Evolutionary conservation across 1,284 basidiomycete genomes (phyloP), one percentile per base, ranked within the genome.

Genomic region (Ganoderma lingzhi): DNA sequence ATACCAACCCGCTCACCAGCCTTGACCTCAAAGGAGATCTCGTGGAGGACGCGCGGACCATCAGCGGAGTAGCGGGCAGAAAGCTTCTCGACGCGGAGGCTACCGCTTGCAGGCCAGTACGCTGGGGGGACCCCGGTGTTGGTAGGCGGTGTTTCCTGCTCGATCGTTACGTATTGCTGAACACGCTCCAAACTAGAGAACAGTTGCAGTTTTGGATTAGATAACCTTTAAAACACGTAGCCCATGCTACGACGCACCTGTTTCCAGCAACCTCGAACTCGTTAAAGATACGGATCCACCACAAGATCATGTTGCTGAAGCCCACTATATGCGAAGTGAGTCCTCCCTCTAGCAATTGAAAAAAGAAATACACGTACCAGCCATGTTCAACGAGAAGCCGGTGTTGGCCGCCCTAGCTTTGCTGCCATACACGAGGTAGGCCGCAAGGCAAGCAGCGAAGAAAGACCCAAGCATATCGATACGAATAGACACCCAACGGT

Each of bases 21-120:
- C 64, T 82, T 82, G 70, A 88, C 84, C 45, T 80, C 79, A 68
- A 89, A 83, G 5, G 82, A 82, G 62, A 88, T 76, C 51, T 86
- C 80, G 64, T 87, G 82, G 19, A 89, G 79, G 0, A 88, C 87
- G 72, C 64, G 83, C 72, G 70, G 86, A 45, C 81, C 82, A 67
- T 80, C 79, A 68, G 67, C 69, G 1, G 88, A 87, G 73, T 90
- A 92, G 23, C 84, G 82, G 28, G 89, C 88, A n/a, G 83, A 86
- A 42, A 90, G 78, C 51, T 85, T 85, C 72, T 93, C 88, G 0
- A 93, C 89, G 6, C 81, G 80, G 41, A 95, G 80, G 35, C 87
- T 83, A 6, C 93, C 93, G 41, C 88, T 91, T 0, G 90, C 84
- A 0, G 93, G 93, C 93, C 93, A 95, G 70, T 91, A 88, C 0